Base-by-base conservation (phyloP, 306 rosid genomes). In the Medicago ruthenica region DNA sequence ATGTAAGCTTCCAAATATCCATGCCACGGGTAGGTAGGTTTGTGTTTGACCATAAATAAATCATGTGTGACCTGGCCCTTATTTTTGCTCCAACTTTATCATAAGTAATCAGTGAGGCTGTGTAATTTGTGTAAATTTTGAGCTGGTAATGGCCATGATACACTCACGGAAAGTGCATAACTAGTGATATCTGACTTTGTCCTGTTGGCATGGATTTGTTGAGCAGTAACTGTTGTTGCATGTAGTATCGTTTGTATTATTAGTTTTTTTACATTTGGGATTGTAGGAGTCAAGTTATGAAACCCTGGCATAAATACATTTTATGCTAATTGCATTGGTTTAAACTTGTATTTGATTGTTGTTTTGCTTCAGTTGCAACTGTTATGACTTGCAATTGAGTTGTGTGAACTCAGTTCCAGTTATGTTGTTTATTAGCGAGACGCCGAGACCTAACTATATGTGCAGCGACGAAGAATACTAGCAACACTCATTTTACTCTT, bases 131-230 rank as follows among this genome's bases (percentile, higher is more conserved):
- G 68, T 57, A 37, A 62, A 10, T 59, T n/a, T 47, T 13, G 24
- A 11, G 48, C 54, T 74, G 31, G 24, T 51, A 70, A 70, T 75
- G 79, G 76, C 81, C 81, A 71, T 13, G 47, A 20, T n/a, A 45
- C 40, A 15, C 70, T 62, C 55, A 15, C 74, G 31, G 76, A 76
- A 76, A 66, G 70, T 47, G 17, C 27, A 58, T 65, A 34, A 39
- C 68, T 51, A 51, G 70, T 71, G 61, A 58, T 57, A 16, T 71
- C 20, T 40, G 70, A 31, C 73, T 39, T 63, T 73, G 61, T 41
- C 55, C 48, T 47, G 9, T 50, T 59, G 18, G 18, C 27, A n/a
- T 48, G 65, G 71, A 53, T 75, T 24, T 44, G 45, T 42, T 57
- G 17, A 13, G 44, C 0, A 31, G 57, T 67, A 21, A 14, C 17